A percentile compares a stretch with the other conserved stretches of the same genome.
Conservation (phyloP, 2,329 filamentous ascomycete species). For the Fusarium dimerum region DNA sequence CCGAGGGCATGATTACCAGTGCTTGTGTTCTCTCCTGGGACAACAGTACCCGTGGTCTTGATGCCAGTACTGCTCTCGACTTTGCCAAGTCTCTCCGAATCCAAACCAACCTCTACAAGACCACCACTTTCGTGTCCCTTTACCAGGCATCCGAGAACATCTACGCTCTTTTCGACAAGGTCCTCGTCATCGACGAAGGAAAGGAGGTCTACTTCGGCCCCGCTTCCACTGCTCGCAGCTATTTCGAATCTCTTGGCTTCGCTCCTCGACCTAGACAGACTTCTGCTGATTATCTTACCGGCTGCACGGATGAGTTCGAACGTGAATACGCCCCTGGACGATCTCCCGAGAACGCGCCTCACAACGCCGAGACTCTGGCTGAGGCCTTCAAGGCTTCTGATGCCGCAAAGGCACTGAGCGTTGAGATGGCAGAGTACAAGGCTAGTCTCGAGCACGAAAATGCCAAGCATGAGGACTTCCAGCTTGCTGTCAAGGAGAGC, state of each 20-base stretch:
- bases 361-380: constrained; percentile 65
- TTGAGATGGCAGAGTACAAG: constrained; percentile 72
- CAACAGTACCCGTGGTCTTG: constrained; percentile 70
- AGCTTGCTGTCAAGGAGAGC: constrained; percentile 71
- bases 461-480: constrained; percentile 74
- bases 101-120: constrained; percentile 81
- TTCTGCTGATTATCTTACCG: constrained; percentile 79
- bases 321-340: constrained; percentile 71
- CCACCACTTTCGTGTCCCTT: constrained; percentile 80
- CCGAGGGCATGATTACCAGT: constrained; percentile 78
- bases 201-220: constrained; percentile 77
- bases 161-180: constrained; percentile 79
- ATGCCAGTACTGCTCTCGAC: constrained; percentile 67
- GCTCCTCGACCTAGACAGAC: constrained; percentile 74
- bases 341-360: constrained; percentile 66
- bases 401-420: constrained; percentile 55
- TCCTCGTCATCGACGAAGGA: constrained; percentile 77
- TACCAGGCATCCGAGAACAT: constrained; percentile 87
- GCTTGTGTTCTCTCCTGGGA: constrained; percentile 75
- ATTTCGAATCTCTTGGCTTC: constrained; percentile 79
- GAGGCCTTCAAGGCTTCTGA: constrained; percentile 70
- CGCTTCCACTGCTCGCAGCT: constrained; percentile 63
- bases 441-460: constrained; percentile 59
- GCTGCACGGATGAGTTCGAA: constrained; percentile 82
- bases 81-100: constrained; percentile 72